phyloP scores from a whole-genome alignment of 2,329 filamentous ascomycete genomes.

The Apiospora arundinis region DNA sequence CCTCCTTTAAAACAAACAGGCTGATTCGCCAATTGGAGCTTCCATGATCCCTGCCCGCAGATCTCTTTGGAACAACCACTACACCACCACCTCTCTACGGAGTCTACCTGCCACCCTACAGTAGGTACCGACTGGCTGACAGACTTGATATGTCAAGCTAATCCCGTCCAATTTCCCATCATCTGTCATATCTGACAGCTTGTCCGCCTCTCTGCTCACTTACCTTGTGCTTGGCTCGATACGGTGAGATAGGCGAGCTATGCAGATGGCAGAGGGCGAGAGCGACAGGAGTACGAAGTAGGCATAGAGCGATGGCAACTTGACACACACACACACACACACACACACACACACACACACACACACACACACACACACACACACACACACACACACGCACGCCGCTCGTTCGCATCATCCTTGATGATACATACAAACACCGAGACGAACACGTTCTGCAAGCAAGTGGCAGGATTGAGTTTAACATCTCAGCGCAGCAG shows the following conservation, averaged over 20 bases:
- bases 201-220: constrained; percentile 8
- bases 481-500: constrained; percentile 15
- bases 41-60: constrained; percentile 16
- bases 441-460: constrained; percentile 1
- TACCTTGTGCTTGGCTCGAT: background rate
- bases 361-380: no score
- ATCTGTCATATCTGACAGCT: constrained; percentile 18
- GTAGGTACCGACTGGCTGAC: constrained; percentile 3
- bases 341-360: no score
- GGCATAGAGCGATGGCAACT: background rate
- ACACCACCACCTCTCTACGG: background rate
- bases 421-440: background rate
- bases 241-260: constrained; percentile 7
- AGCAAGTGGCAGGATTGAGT: constrained; percentile 6
- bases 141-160: constrained; percentile 1
- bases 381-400: no score
- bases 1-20: background rate
- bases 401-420: background rate
- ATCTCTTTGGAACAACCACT: constrained; percentile 1
- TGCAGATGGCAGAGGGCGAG: background rate
- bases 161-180: constrained; percentile 15
- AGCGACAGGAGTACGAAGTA: background rate
- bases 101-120: no score
- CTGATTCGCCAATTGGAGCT: constrained; percentile 8
- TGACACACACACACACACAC: no score